These are phyloP conservation scores for Blakeslea trispora DNA, from an alignment of 371 early-diverging fungal genomes.

Conservation along the genomic window DNA sequence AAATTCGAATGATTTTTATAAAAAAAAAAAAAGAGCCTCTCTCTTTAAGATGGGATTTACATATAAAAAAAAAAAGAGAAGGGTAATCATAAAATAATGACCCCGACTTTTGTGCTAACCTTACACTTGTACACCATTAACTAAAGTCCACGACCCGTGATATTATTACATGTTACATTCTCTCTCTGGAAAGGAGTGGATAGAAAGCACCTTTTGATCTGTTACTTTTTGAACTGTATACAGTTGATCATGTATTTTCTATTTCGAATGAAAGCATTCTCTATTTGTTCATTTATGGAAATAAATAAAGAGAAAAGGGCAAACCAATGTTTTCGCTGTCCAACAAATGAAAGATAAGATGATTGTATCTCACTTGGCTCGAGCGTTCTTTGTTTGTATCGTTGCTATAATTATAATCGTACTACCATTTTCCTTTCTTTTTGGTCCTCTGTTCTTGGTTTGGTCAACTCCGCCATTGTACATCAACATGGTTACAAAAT, in stretches of 20 bases:
- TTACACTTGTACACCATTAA: conserved; percentile 19
- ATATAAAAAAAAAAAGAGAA: not conserved
- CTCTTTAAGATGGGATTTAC: no score
- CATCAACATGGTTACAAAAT: not conserved
- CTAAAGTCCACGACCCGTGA: conserved; percentile 25
- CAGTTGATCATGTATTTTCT: no score
- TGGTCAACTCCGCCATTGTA: conserved; percentile 2
- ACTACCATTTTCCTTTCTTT: no score
- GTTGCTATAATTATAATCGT: conserved; percentile 19
- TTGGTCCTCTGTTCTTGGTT: not conserved
- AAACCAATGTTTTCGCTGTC: no score
- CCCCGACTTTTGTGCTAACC: conserved; percentile 23
- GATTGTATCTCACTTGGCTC: conserved; percentile 16
- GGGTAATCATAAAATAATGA: conserved; percentile 8
- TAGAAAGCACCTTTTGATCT: no score
- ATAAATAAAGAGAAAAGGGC: not conserved
- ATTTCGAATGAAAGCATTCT: no score
- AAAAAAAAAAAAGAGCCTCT: not conserved
- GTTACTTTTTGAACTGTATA: no score
- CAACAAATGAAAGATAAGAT: conserved; percentile 5
- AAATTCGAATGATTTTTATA: not conserved
- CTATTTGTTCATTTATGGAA: no score
- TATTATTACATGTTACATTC: conserved; percentile 25
- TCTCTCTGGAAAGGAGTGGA: conserved; percentile 4
- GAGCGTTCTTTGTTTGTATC: conserved; percentile 23